Conservation (phyloP, 257 asterid species). For the Solanum peruvianum region DNA sequence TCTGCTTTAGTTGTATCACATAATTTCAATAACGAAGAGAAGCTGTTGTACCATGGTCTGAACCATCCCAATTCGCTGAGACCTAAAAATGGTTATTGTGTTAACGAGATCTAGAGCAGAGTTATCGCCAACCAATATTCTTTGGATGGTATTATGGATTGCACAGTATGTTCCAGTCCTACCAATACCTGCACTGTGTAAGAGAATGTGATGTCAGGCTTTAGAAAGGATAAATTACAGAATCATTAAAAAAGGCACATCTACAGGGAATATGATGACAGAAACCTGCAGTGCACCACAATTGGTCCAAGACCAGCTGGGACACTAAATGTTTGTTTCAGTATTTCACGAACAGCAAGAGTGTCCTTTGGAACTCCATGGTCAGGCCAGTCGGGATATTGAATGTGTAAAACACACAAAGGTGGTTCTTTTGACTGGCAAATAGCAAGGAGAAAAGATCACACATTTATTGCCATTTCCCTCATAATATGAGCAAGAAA, state of each 20-base stretch:
- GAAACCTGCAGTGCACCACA: slow-evolving; percentile 97
- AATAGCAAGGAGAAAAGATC: not conserved
- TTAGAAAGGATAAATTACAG: not conserved
- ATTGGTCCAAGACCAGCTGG: slow-evolving; percentile 79
- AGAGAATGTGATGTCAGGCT: slow-evolving; percentile 4
- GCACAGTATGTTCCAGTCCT: slow-evolving; percentile 90
- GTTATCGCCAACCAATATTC: slow-evolving; percentile 70
- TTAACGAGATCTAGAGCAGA: slow-evolving; percentile 60
- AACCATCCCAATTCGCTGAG: slow-evolving; percentile 90
- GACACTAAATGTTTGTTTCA: slow-evolving; percentile 41
- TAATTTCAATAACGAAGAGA: not conserved
- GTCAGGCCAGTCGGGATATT: slow-evolving; percentile 99
- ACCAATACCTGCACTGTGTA: slow-evolving; percentile 91
- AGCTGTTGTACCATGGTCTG: slow-evolving; percentile 54
- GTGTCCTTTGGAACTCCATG: slow-evolving; percentile 89
- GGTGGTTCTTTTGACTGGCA: slow-evolving; percentile 82
- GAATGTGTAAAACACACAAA: slow-evolving; percentile 69
- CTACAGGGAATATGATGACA: not conserved
- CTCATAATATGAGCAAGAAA: not conserved
- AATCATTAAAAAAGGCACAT: not conserved
- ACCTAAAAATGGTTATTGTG: slow-evolving; percentile 56
- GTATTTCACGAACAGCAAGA: slow-evolving; percentile 73
- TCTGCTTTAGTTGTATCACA: not conserved
- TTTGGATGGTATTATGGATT: slow-evolving; percentile 74
- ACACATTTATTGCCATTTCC: not conserved